Conservation (phyloP, 768 basidiomycete genomes). For the Termitomyces eurrhizus region DNA sequence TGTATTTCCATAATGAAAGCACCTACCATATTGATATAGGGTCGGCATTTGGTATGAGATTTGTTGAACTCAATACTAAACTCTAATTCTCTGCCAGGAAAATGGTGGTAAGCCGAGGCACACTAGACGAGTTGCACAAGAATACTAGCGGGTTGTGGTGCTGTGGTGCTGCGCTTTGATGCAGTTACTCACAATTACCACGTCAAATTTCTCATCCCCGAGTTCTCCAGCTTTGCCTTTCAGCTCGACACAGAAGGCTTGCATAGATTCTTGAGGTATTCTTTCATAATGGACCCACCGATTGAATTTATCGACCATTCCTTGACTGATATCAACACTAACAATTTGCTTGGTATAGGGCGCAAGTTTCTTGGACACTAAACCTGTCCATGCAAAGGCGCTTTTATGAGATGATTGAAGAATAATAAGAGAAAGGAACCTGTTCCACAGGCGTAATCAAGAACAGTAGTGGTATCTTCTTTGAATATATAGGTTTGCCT, state of each 20-base stretch:
- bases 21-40: too few relatives aligned
- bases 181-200: conserved; percentile 54
- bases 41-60: too few relatives aligned
- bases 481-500: conserved; percentile 44
- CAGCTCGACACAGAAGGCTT: conserved; percentile 50
- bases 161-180: not conserved
- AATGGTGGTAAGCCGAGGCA: conserved; percentile 63
- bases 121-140: conserved; percentile 38
- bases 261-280: conserved; percentile 62
- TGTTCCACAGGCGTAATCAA: conserved; percentile 78
- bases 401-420: not conserved
- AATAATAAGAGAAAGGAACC: conserved; percentile 27
- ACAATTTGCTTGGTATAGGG: conserved; percentile 58
- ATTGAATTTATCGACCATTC: conserved; percentile 67
- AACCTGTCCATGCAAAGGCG: conserved; percentile 39
- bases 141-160: not conserved
- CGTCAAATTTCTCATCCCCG: conserved; percentile 57
- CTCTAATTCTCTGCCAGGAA: too few relatives aligned
- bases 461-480: conserved; percentile 48
- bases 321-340: conserved; percentile 75
- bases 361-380: conserved; percentile 58
- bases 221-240: conserved; percentile 44
- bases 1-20: too few relatives aligned
- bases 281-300: conserved; percentile 54
- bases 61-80: too few relatives aligned